Base-by-base conservation (phyloP, 2,329 filamentous ascomycete species). In the Thyridium curvatum region DNA sequence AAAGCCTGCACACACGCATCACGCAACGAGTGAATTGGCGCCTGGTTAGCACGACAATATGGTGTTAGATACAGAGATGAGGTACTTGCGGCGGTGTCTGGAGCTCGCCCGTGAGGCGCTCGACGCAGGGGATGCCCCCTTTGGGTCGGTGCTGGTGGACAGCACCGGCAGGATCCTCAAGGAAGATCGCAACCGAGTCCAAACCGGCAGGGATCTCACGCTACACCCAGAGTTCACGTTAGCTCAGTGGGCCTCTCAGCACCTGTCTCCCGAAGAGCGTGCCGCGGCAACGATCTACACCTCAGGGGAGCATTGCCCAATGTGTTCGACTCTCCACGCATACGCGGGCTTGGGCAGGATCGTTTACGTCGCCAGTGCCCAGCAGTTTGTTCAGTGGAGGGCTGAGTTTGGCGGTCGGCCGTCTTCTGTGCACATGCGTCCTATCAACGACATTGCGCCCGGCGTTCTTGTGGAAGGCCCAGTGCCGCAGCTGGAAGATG, bases 251-350 rank as follows among this genome's bases (percentile, higher is more conserved):
- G 59, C 60, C 10, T 50, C 69, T 32, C 54, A 54, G 13, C 46
- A 62, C 30, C 48, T 57, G 5, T 48, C 52, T 4, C 58, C 62
- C 8, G 54, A 52, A 8, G 51, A 69, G 38, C 64, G 71, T 14
- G 64, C 71, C 16, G 41, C 38, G 5, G 48, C 55, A 0, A 57
- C 53, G 3, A 52, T 63, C 3, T 63, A 63, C 37, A 63, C 60
- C 4, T 59, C 59, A 1, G 60, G 60, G 2, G 60, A 63, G 44
- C 60, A 62, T 41, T 63, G 60, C 44, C 43, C 56, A 34, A 63
- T 63, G 60, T 63, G 60, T 32, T 50, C 60, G 4, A 51, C 57
- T 2, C 58, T 57, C 2, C 60, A 63, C 30, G 60, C 54, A 1
- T 60, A 54, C 41, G 54, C 51, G 4, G 60, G 60, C 1, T 44